These are phyloP conservation scores for Gossypium lobatum DNA, from an alignment of 441 rosid genomes.

Conservation along the genomic window DNA sequence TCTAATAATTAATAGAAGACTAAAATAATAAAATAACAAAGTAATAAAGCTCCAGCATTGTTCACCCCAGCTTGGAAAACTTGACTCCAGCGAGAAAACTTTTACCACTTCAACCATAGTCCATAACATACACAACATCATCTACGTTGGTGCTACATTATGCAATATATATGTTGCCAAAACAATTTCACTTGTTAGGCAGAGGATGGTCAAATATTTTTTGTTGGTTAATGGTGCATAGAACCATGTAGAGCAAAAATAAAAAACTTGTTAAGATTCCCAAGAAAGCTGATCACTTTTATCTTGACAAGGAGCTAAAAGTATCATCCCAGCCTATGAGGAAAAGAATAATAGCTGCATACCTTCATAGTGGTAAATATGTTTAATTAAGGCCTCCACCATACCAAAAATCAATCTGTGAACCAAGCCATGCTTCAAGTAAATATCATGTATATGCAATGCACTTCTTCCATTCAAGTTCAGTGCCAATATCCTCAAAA, in stretches of 20 bases:
- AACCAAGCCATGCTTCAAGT: constrained; percentile 89
- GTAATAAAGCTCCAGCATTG: not conserved
- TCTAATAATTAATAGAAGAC: not conserved
- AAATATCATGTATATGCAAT: constrained; percentile 54
- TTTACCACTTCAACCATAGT: not conserved
- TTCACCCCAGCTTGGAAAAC: not conserved
- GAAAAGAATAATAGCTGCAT: not conserved
- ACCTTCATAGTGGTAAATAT: constrained; percentile 31
- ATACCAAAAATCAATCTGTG: constrained; percentile 69
- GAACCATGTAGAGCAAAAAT: constrained; percentile 88
- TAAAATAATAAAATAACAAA: not conserved
- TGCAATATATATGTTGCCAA: constrained; percentile 78
- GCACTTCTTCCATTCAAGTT: constrained; percentile 55
- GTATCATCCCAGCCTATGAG: constrained; percentile 65
- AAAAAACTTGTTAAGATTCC: constrained; percentile 44
- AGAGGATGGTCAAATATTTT: constrained; percentile 84
- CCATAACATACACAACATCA: not conserved
- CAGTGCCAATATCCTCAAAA: constrained; percentile 58
- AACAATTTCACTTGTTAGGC: constrained; percentile 68
- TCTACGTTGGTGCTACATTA: constrained; percentile 14
- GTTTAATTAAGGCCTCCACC: constrained; percentile 51
- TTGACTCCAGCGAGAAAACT: not conserved
- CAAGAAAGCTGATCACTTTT: constrained; percentile 7
- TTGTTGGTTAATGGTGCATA: constrained; percentile 78
- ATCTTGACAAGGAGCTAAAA: constrained; percentile 43